Conservation (phyloP, 352 stramenopile species). For the Pythium sukuiense region DNA sequence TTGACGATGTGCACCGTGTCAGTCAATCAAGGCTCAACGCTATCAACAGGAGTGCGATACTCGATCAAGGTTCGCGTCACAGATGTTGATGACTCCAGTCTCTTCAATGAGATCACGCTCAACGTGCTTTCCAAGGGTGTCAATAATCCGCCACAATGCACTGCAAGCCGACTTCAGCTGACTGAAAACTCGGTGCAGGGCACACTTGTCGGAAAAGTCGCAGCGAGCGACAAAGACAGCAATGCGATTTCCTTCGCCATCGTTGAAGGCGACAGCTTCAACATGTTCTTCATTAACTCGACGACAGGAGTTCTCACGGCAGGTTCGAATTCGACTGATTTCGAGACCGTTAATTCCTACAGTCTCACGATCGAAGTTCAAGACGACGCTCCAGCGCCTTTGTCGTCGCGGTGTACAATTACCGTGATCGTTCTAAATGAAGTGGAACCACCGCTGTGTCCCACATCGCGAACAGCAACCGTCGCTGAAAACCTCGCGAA, state of each 20-base stretch:
- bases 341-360: slow-evolving; percentile 37
- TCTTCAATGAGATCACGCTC: slow-evolving; percentile 46
- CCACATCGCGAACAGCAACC: background rate
- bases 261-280: slow-evolving; percentile 32
- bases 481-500: slow-evolving; percentile 30
- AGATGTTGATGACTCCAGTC: slow-evolving; percentile 33
- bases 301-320: slow-evolving; percentile 40
- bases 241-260: slow-evolving; percentile 45
- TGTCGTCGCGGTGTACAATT: slow-evolving; percentile 35
- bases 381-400: slow-evolving; percentile 41
- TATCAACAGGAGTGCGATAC: slow-evolving; percentile 20
- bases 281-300: slow-evolving; percentile 51
- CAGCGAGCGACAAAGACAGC: slow-evolving; percentile 37
- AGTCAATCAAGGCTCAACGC: slow-evolving; percentile 12
- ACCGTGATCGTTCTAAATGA: slow-evolving; percentile 48
- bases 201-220: slow-evolving; percentile 27
- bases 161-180: slow-evolving; percentile 28
- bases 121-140: slow-evolving; percentile 43
- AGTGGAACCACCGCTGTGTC: slow-evolving; percentile 33
- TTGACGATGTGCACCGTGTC: slow-evolving; percentile 28
- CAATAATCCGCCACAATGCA: slow-evolving; percentile 51
- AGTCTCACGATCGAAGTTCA: slow-evolving; percentile 42
- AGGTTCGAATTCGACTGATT: slow-evolving; percentile 47
- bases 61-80: slow-evolving; percentile 36
- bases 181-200: slow-evolving; percentile 45